phyloP scores from a whole-genome alignment of 371 early-diverging fungal species.

The Rhizopus microsporus region DNA sequence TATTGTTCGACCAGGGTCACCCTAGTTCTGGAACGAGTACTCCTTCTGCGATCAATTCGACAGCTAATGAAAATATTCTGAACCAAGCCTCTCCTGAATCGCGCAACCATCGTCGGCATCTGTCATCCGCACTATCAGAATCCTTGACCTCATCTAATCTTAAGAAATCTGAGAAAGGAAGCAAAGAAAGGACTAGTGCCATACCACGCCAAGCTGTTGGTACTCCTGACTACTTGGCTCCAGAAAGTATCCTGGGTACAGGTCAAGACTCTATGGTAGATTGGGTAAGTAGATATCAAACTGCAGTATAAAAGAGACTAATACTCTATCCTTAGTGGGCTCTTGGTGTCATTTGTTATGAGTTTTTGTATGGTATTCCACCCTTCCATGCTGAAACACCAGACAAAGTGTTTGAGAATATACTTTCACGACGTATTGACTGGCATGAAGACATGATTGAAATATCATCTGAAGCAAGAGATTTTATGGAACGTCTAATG shows the following conservation, averaged over 20 bases:
- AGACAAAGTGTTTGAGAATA: slow-evolving; percentile 85
- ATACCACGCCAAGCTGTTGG: slow-evolving; percentile 64
- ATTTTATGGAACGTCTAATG: slow-evolving; percentile 86
- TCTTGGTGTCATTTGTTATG: slow-evolving; percentile 87
- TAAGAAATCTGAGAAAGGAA: slow-evolving; percentile 6
- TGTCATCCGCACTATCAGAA: slow-evolving; percentile 24
- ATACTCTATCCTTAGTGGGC: slow-evolving; percentile 70
- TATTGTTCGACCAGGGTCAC: slow-evolving; percentile 33
- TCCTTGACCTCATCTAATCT: slow-evolving; percentile 11
- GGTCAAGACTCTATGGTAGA: slow-evolving; percentile 88
- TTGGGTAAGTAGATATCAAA: slow-evolving; percentile 64
- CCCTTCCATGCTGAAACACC: slow-evolving; percentile 87
- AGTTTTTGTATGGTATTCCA: slow-evolving; percentile 85
- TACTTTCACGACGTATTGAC: slow-evolving; percentile 71
- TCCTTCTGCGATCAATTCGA: slow-evolving; percentile 13
- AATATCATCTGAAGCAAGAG: slow-evolving; percentile 80
- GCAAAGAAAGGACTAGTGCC: slow-evolving; percentile 1
- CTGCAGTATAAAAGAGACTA: not conserved
- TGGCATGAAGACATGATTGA: slow-evolving; percentile 70
- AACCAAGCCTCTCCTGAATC: slow-evolving; percentile 24
- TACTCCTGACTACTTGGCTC: slow-evolving; percentile 97
- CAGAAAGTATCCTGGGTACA: slow-evolving; percentile 89
- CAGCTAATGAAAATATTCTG: slow-evolving; percentile 3
- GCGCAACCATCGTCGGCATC: slow-evolving; percentile 27
- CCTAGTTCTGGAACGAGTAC: slow-evolving; percentile 17